Conservation (phyloP, 2,329 filamentous ascomycete species). For the Gaeumannomyces sp. region DNA sequence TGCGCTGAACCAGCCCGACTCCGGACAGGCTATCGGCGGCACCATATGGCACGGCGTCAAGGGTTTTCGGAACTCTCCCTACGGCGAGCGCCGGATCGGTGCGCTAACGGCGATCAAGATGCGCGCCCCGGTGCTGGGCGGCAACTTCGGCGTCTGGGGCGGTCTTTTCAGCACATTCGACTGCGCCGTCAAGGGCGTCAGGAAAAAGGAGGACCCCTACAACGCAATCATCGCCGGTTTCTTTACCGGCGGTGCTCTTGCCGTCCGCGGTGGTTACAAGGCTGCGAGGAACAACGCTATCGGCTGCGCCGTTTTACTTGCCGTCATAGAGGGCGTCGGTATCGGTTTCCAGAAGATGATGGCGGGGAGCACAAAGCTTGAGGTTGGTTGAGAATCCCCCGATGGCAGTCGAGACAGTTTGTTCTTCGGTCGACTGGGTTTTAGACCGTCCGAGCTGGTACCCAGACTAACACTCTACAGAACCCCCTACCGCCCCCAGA, state of each 20-base stretch:
- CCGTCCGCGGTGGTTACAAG: constrained; percentile 85
- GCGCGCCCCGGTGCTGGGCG: constrained; percentile 88
- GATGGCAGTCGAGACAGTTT: neutral
- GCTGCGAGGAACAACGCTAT: constrained; percentile 94
- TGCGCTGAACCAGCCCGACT: no score
- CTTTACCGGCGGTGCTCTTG: constrained; percentile 89
- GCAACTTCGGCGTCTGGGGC: constrained; percentile 98
- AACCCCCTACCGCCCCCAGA: constrained; percentile 11
- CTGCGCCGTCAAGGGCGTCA: constrained; percentile 88
- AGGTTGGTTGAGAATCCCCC: constrained; percentile 45
- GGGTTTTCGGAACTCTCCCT: constrained; percentile 81
- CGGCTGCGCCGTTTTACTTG: constrained; percentile 87
- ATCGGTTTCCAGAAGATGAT: constrained; percentile 95
- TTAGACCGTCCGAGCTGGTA: no score
- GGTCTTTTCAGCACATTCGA: constrained; percentile 94
- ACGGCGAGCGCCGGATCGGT: constrained; percentile 92
- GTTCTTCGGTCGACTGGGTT: no score
- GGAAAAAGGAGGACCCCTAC: constrained; percentile 97
- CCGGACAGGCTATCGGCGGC: constrained; percentile 60
- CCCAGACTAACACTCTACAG: neutral
- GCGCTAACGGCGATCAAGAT: constrained; percentile 97
- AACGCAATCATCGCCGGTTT: constrained; percentile 98
- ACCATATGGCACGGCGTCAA: constrained; percentile 97
- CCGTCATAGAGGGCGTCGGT: constrained; percentile 94
- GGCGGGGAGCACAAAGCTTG: constrained; percentile 79